Percentiles rank a stretch among this genome's conserved stretches.
Conservation (phyloP, 371 early-diverging fungal genomes). For the Vittaforma corneae region DNA sequence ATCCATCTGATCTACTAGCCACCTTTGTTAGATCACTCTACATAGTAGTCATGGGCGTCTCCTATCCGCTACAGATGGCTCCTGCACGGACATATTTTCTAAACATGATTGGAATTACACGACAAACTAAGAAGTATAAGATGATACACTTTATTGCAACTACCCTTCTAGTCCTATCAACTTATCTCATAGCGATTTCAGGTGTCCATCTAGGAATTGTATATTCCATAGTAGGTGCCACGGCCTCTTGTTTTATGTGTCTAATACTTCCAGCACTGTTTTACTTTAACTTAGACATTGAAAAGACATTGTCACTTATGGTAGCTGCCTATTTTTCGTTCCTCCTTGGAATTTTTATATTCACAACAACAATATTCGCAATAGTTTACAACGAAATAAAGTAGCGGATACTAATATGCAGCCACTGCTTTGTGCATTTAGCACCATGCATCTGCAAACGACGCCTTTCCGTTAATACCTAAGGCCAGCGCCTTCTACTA, state of each 20-base stretch:
- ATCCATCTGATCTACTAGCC: constrained; percentile 47
- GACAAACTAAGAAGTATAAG: constrained; percentile 10
- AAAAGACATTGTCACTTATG: constrained; percentile 16
- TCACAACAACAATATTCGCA: constrained; percentile 31
- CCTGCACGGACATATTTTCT: constrained; percentile 81
- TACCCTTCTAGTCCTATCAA: constrained; percentile 36
- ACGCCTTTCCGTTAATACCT: too few relatives aligned
- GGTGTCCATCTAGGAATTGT: constrained; percentile 61
- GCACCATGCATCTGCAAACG: too few relatives aligned
- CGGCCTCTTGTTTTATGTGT: constrained; percentile 87
- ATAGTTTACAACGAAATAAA: too few relatives aligned
- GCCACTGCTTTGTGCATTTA: too few relatives aligned
- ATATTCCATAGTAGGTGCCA: constrained; percentile 83
- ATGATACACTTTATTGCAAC: constrained; percentile 37
- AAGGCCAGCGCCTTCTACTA: too few relatives aligned
- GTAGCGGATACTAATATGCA: too few relatives aligned
- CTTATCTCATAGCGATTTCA: constrained; percentile 41
- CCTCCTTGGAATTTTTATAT: constrained; percentile 47
- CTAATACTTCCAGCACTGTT: constrained; percentile 88
- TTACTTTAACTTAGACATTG: constrained; percentile 62
- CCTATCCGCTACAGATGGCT: constrained; percentile 87
- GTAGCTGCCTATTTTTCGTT: constrained; percentile 35
- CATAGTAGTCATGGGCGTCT: constrained; percentile 75
- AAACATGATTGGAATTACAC: constrained; percentile 61
- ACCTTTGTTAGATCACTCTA: constrained; percentile 71